Evolutionary conservation across 1,284 basidiomycete genomes (phyloP), one percentile per base, ranked within the genome.

Genomic region (Rhizopogon hawkerae): DNA sequence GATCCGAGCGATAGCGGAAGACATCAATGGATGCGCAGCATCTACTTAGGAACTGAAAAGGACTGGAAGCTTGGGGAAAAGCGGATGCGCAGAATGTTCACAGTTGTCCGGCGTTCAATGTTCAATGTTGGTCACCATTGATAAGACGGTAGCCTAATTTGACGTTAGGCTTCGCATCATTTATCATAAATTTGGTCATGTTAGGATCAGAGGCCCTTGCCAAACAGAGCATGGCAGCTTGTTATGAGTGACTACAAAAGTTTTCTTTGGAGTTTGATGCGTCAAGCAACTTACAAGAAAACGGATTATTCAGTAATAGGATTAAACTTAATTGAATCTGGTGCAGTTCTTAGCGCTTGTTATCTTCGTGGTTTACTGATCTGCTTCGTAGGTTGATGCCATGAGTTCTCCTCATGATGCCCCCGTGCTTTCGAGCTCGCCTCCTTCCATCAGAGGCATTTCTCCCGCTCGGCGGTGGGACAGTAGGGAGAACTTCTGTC

Each of bases 401-500:
- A 64, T 63, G 63, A 38, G 49, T 10, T 64, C 61, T 33, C 60
- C 59, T 16, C 55, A 54, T 42, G 62, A 67, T 38, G 48, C 46
- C 1, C 47, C 52, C 1, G 18, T 48, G 5, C 37, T 67, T 13
- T 65, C 69, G 3, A 52, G 56, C 34, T 78, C 80, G 1, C 77
- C 78, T 2, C 58, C 69, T 35, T 73, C 75, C 3, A 62, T 73
- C 41, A 58, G 69, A 46, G 62, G 64, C 9, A 55, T 60, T 16
- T 74, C 74, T 18, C 70, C 68, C 18, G 58, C 64, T 44, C 69
- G 67, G 45, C 69, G 71, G 36, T 63, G 69, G 35, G 62, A 54
- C 29, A 74, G 74, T 33, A 59, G 66, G 33, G 70, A 63, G 37
- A 71, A 70, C 46, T 54, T 66, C 45, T 77, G 72, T 47, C 66